Percentiles rank a stretch among this genome's conserved stretches.
Evolutionary conservation across 2,329 filamentous ascomycete genomes (phyloP).

Genomic region (Ambrosiella cleistominuta): DNA sequence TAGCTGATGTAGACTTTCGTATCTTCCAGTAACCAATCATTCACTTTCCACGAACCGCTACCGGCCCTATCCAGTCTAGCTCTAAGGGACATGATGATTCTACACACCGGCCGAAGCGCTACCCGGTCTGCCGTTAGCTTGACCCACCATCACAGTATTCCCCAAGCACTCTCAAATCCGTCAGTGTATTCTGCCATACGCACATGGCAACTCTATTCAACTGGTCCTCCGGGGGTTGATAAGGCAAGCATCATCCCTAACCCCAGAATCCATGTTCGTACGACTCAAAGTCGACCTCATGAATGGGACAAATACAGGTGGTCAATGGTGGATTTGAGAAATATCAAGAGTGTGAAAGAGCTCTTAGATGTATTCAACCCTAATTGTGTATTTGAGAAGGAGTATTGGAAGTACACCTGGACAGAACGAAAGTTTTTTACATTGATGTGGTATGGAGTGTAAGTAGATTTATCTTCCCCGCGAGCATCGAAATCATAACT

Average conservation of each 20-base stretch:
- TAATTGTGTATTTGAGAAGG: slow-evolving; percentile 9
- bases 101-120: too few species aligned
- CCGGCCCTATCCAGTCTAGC: too few species aligned
- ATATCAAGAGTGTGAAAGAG: slow-evolving; percentile 4
- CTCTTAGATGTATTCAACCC: slow-evolving; percentile 8
- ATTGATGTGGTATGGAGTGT: slow-evolving; percentile 8
- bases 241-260: slow-evolving; percentile 1
- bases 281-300: neutral
- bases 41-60: too few species aligned
- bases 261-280: slow-evolving; percentile 2
- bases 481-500: neutral
- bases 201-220: neutral
- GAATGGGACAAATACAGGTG: slow-evolving; percentile 7
- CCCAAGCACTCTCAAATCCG: neutral
- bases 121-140: too few species aligned
- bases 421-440: slow-evolving; percentile 3
- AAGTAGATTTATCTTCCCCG: neutral
- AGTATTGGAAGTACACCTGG: slow-evolving; percentile 9
- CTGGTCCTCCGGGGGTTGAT: neutral
- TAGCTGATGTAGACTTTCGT: too few species aligned
- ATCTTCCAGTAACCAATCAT: too few species aligned
- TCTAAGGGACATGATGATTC: too few species aligned
- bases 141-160: neutral
- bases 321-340: neutral
- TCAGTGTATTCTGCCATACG: neutral